Conservation (phyloP, 2,329 filamentous ascomycete genomes). For the Hymenoscyphus salicellus region DNA sequence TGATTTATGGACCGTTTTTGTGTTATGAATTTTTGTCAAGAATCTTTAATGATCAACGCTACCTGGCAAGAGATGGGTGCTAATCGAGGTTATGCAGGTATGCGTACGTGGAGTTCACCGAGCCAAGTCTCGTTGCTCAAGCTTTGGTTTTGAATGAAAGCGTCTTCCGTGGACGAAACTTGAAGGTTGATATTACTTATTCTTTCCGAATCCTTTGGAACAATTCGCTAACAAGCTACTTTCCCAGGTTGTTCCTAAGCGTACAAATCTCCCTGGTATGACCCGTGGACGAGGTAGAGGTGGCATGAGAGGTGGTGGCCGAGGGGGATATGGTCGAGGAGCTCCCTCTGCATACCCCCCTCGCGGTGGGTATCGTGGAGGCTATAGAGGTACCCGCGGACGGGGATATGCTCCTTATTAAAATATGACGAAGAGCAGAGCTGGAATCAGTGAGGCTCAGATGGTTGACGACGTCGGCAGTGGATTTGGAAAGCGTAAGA, state of each 20-base stretch:
- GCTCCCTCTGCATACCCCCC: constrained; percentile 41
- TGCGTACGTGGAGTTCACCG: constrained; percentile 97
- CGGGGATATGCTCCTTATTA: constrained; percentile 66
- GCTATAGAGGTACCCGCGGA: constrained; percentile 53
- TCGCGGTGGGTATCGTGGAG: constrained; percentile 57
- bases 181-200: constrained; percentile 66
- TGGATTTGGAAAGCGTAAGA: constrained; percentile 25
- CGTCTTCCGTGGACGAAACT: constrained; percentile 86
- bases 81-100: constrained; percentile 60
- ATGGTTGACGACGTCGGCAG: neutral
- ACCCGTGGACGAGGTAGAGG: constrained; percentile 67
- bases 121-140: constrained; percentile 87
- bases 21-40: constrained; percentile 19
- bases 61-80: constrained; percentile 58
- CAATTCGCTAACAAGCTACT: constrained; percentile 13
- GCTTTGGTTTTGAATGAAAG: constrained; percentile 95
- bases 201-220: neutral
- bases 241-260: constrained; percentile 75
- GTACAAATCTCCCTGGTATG: constrained; percentile 96
- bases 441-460: neutral
- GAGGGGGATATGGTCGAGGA: constrained; percentile 48
- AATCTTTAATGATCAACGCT: constrained; percentile 41
- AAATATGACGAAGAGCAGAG: constrained; percentile 15
- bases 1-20: constrained; percentile 8
- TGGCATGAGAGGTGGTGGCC: constrained; percentile 45